Conservation (phyloP, 2,329 filamentous ascomycete genomes). For the Aspergillus brunneoviolaceus region DNA sequence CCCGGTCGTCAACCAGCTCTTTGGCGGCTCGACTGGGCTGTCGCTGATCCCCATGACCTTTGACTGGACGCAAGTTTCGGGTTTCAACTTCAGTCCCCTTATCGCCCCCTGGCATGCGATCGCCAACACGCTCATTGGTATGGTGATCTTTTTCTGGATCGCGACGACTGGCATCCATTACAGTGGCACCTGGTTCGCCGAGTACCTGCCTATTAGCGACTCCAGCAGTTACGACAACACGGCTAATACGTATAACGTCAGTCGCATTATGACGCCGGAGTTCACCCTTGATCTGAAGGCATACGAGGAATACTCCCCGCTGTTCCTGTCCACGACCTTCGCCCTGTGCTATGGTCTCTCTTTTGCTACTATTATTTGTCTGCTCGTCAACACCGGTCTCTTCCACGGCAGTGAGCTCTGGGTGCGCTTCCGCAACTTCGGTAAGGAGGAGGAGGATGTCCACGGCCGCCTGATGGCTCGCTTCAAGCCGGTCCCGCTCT, state of each 20-base stretch:
- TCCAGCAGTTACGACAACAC: conserved; percentile 71
- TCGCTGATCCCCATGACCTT: conserved; percentile 71
- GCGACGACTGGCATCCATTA: conserved; percentile 63
- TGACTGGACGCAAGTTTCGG: conserved; percentile 72
- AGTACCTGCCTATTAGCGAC: conserved; percentile 69
- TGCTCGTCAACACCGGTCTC: conserved; percentile 67
- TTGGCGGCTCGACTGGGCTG: conserved; percentile 67
- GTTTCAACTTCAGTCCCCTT: conserved; percentile 66
- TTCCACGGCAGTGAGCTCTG: conserved; percentile 68
- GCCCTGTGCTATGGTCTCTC: conserved; percentile 68
- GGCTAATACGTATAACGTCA: conserved; percentile 63
- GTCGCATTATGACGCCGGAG: conserved; percentile 60
- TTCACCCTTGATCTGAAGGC: conserved; percentile 63
- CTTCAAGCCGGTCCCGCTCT: conserved; percentile 56
- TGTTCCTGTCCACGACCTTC: conserved; percentile 66
- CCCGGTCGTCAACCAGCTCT: conserved; percentile 68
- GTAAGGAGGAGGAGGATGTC: conserved; percentile 54
- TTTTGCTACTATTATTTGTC: conserved; percentile 68
- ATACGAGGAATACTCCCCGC: conserved; percentile 66
- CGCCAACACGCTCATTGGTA: conserved; percentile 68
- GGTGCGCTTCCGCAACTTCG: conserved; percentile 60
- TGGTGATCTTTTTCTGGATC: conserved; percentile 65
- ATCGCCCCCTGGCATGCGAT: conserved; percentile 74
- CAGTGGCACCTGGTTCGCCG: conserved; percentile 62
- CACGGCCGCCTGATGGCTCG: conserved; percentile 58